Evolutionary conservation across 176 grass and related monocot species (phyloP).

Genomic region (Aegilops speltoides): DNA sequence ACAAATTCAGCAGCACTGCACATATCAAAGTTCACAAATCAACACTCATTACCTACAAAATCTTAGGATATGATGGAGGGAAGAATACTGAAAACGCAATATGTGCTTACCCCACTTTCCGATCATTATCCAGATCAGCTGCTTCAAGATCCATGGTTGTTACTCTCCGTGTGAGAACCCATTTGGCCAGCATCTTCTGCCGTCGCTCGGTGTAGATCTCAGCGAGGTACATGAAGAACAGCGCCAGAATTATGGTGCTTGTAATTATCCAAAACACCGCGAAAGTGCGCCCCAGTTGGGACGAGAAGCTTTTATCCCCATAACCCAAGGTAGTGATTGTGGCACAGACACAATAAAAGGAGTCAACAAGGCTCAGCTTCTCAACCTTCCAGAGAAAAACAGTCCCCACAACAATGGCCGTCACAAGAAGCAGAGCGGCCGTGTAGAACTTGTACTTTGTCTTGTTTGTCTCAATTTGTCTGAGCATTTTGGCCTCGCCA

Average conservation of each 20-base stretch:
- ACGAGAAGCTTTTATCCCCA: slow-evolving; percentile 80
- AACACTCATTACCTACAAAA: background rate
- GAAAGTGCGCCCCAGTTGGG: slow-evolving; percentile 60
- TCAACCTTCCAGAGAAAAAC: slow-evolving; percentile 86
- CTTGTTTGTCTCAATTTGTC: slow-evolving; percentile 58
- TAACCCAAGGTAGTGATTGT: slow-evolving; percentile 92
- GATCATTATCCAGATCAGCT: slow-evolving; percentile 75
- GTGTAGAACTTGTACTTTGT: slow-evolving; percentile 83
- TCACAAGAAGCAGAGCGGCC: slow-evolving; percentile 35
- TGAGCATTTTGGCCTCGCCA: slow-evolving; percentile 47
- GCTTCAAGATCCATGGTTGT: slow-evolving; percentile 80
- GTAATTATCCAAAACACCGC: slow-evolving; percentile 84
- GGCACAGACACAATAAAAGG: slow-evolving; percentile 86
- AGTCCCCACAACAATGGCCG: slow-evolving; percentile 42
- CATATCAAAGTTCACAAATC: slow-evolving; percentile 22
- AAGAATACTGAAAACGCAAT: background rate
- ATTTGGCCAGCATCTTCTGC: slow-evolving; percentile 81
- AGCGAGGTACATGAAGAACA: slow-evolving; percentile 84
- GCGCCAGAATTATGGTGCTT: slow-evolving; percentile 69
- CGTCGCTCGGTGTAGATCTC: slow-evolving; percentile 64
- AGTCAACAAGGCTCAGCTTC: slow-evolving; percentile 72
- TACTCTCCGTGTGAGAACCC: slow-evolving; percentile 70
- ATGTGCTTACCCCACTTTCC: slow-evolving; percentile 61
- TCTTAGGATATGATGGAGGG: slow-evolving; percentile 3
- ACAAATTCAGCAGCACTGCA: slow-evolving; percentile 88